A percentile compares a stretch with the other conserved stretches of the same genome.
phyloP scores from a whole-genome alignment of 2,329 filamentous ascomycete genomes.

The Penicillium palitans region DNA sequence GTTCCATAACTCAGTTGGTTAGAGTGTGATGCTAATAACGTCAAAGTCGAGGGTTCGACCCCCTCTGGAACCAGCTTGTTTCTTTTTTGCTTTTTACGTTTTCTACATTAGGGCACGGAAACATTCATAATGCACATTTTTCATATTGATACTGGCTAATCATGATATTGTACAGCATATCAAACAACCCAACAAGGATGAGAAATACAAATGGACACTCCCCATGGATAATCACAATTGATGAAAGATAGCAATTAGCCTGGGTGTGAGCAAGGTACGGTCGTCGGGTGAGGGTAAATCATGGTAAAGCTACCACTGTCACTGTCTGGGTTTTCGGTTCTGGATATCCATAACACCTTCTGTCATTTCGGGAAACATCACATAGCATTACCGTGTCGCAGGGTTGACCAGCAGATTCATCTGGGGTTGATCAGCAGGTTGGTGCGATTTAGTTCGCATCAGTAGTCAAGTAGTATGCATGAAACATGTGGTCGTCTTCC shows the following conservation, averaged over 20 bases:
- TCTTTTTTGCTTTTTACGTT: not conserved
- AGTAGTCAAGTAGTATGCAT: conserved; percentile 34
- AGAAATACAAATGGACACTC: conserved; percentile 8
- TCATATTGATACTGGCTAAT: conserved; percentile 14
- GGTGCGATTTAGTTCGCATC: conserved; percentile 21
- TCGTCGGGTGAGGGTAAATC: not conserved
- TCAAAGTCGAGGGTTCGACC: conserved; percentile 2
- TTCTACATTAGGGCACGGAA: not conserved
- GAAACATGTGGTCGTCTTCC: conserved; percentile 37
- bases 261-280: not conserved
- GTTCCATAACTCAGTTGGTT: conserved; percentile 8
- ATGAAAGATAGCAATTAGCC: not conserved
- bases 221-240: not conserved
- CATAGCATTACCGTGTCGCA: not conserved
- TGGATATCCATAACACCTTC: not conserved
- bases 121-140: not conserved
- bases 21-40: conserved; percentile 4
- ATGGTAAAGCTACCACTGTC: conserved; percentile 4
- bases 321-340: not conserved
- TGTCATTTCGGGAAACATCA: not conserved
- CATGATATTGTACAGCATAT: conserved; percentile 12
- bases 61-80: conserved; percentile 3
- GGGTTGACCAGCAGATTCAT: not conserved
- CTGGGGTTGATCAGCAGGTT: not conserved
- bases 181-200: conserved; percentile 1